These are phyloP conservation scores for Pistacia vera DNA, from an alignment of 345 rosid genomes.

Conservation along the genomic window DNA sequence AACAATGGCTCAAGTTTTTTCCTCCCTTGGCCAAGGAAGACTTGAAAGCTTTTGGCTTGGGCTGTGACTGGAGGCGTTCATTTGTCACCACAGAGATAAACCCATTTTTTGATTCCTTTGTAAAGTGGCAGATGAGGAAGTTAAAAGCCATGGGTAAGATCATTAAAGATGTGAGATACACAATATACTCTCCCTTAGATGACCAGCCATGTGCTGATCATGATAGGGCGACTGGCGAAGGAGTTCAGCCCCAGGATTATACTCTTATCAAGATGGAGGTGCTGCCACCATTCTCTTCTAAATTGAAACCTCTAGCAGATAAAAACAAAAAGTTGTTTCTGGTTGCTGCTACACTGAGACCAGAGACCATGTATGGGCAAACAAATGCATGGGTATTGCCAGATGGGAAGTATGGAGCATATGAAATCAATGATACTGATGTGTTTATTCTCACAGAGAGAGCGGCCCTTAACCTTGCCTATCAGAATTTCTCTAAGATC, in stretches of 20 bases:
- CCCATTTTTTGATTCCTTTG: constrained; percentile 78
- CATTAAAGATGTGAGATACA: constrained; percentile 78
- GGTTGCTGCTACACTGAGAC: constrained; percentile 93
- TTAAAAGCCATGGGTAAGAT: constrained; percentile 86
- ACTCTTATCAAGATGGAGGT: constrained; percentile 92
- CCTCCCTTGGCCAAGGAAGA: constrained; percentile 83
- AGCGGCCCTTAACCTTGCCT: constrained; percentile 89
- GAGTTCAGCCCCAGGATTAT: constrained; percentile 96
- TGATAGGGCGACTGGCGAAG: constrained; percentile 94
- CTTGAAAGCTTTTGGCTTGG: constrained; percentile 83
- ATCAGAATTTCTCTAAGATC: constrained; percentile 71
- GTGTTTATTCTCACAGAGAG: constrained; percentile 72
- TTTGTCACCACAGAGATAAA: constrained; percentile 86
- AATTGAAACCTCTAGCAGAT: constrained; percentile 46
- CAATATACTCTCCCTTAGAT: constrained; percentile 87
- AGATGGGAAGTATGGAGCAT: constrained; percentile 93
- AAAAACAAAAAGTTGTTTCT: constrained; percentile 78
- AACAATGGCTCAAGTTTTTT: constrained; percentile 73
- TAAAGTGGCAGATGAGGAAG: constrained; percentile 93
- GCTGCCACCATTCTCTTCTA: constrained; percentile 61
- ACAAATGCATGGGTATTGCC: constrained; percentile 98
- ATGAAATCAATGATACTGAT: constrained; percentile 78
- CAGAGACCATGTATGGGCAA: constrained; percentile 97
- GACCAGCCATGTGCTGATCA: constrained; percentile 98
- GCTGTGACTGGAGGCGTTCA: constrained; percentile 94